Base-by-base conservation (phyloP, 2,329 filamentous ascomycete species). In the Dissoconium aciculare region DNA sequence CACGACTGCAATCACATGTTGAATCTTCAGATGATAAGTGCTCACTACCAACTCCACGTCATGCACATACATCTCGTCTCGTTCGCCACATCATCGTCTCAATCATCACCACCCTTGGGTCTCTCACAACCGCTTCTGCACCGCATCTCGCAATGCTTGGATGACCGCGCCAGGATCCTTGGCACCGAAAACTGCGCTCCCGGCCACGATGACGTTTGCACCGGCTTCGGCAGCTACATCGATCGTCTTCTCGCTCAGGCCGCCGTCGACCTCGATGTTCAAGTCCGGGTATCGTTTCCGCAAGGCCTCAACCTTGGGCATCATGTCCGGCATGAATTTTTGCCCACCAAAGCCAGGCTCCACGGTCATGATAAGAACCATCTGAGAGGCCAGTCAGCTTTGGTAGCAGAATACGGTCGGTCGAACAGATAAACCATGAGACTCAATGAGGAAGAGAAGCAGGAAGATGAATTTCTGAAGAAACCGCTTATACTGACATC, bases 341-440 rank as follows among this genome's bases (percentile, higher is more conserved):
- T 98, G 89, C 5, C 89, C 89, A 40, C 89, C 89, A 52, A 98
- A 98, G 27, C 89, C 89, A 26, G 89, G 89, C 59, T 98, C 73
- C 26, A 98, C 89, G 1, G 89, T 98, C 89, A 98, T 98, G 37
- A 98, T 71, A 11, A 98, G 74, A 21, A 93, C 84, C 89, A 98
- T 98, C 87, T 94, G 40, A 8, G 11, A 11, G n/a, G n/a, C n/a
- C n/a, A n/a, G n/a, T n/a, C n/a, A n/a, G n/a, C n/a, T n/a, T n/a
- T n/a, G n/a, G n/a, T n/a, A n/a, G n/a, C n/a, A n/a, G n/a, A n/a
- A n/a, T n/a, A n/a, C n/a, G n/a, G n/a, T n/a, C n/a, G n/a, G n/a
- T n/a, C n/a, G n/a, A n/a, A n/a, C n/a, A n/a, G n/a, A n/a, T n/a
- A n/a, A n/a, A n/a, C n/a, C n/a, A n/a, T n/a, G n/a, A n/a, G n/a